phyloP scores from a whole-genome alignment of 257 asterid genomes.

The Craterostigma plantagineum region DNA sequence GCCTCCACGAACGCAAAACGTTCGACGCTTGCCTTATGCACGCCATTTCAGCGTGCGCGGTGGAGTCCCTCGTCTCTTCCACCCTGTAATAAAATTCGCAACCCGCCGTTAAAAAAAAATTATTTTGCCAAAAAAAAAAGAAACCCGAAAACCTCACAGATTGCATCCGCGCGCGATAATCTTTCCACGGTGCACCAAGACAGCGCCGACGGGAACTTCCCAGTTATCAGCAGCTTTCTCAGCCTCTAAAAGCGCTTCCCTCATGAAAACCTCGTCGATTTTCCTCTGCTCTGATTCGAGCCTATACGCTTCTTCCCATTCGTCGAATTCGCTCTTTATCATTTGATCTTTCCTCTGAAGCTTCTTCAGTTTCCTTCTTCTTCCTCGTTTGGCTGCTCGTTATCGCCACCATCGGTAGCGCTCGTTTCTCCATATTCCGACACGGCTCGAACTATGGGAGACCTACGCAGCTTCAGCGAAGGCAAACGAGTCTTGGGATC shows the following conservation, averaged over 20 bases:
- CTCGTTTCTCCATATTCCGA: constrained; percentile 19
- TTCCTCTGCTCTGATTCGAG: constrained; percentile 53
- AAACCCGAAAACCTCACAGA: constrained; percentile 55
- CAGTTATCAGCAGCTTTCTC: constrained; percentile 82
- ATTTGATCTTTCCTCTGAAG: constrained; percentile 55
- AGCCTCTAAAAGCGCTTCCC: constrained; percentile 89
- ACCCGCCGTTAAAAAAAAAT: neutral
- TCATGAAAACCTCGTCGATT: constrained; percentile 75
- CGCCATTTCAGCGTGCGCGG: constrained; percentile 95
- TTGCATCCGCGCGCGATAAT: constrained; percentile 92
- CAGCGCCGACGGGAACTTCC: constrained; percentile 99
- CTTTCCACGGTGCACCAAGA: constrained; percentile 69
- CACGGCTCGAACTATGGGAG: constrained; percentile 22
- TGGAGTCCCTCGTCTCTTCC: constrained; percentile 90
- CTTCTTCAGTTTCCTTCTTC: constrained; percentile 22
- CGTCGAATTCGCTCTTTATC: constrained; percentile 54
- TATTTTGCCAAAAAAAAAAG: constrained; percentile 4
- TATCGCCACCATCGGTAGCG: constrained; percentile 21
- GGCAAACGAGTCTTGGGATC: constrained; percentile 21
- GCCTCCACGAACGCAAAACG: constrained; percentile 73
- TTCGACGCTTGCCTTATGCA: constrained; percentile 94
- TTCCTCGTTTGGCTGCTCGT: constrained; percentile 16
- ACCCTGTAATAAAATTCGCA: constrained; percentile 42
- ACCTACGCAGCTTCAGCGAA: constrained; percentile 21
- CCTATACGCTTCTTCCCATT: constrained; percentile 85